Base-by-base conservation (phyloP, 805 yeast genomes). In the Teunomyces barrocoloradensis region DNA sequence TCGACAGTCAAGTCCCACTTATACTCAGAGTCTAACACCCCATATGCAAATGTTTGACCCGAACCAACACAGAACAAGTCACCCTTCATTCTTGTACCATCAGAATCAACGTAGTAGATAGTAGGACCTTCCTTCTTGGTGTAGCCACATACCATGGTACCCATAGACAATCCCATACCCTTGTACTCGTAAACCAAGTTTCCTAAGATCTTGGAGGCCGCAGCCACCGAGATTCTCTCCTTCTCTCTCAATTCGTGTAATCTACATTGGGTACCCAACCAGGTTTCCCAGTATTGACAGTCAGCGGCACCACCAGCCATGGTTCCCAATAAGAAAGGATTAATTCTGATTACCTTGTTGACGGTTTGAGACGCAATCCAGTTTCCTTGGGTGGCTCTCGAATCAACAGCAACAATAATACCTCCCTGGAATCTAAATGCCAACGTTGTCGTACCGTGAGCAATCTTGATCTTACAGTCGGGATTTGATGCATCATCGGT, bases 231-330 rank as follows among this genome's bases (percentile, higher is more conserved):
- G 55, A 94, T 94, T 59, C 99, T 81, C 71, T 90, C 92, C 71
- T 92, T 91, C 67, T 92, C 94, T 64, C 96, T 81, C 61, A 94
- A 78, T 68, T 94, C 99, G 68, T 91, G 96, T 60, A 94, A 72
- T 61, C 99, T 78, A 74, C 98, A 92, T 71, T 94, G 97, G 13
- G 96, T 76, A 53, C 99, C 99, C 51, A 94, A 79, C 98, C 98
- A 94, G 32, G 97, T 89, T 73, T 94, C 98, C 99, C 99, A 94
- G 71, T 78, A 94, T 69, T 94, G 99, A 77, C 99, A 94, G 72
- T 94, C 99, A 28, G 98, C 98, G 43, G 99, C 99, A 75, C 98
- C 98, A 72, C 99, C 99, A 29, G 99, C 99, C 97, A 94, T 84
- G 17, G 99, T 94, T 55, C 99, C 99, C 59, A 94, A 78, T 54